Evolutionary conservation across 371 early-diverging fungal genomes (phyloP).

Genomic region (Mucor plumbeus): DNA sequence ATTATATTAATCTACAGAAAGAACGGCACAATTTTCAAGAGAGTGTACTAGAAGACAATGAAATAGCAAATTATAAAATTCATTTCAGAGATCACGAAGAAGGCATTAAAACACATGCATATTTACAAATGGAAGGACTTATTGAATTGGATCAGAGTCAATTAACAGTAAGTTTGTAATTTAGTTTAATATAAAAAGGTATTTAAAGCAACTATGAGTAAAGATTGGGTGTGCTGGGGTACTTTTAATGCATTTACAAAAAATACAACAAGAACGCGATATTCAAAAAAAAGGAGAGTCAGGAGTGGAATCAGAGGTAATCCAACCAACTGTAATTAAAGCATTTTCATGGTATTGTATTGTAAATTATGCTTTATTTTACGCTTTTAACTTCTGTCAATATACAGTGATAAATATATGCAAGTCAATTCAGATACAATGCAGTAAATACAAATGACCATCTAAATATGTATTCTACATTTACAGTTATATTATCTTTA

Average conservation of each 20-base stretch:
- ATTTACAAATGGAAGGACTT: constrained; percentile 55
- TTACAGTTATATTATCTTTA: constrained; percentile 14
- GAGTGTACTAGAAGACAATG: neutral
- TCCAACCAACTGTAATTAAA: constrained; percentile 33
- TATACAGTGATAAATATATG: constrained; percentile 44
- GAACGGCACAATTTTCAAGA: neutral
- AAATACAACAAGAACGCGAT: constrained; percentile 26
- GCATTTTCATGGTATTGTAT: constrained; percentile 26
- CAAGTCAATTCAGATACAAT: constrained; percentile 62
- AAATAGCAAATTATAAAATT: constrained; percentile 1
- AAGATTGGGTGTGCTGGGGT: constrained; percentile 74
- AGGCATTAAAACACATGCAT: constrained; percentile 48
- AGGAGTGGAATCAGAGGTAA: constrained; percentile 22
- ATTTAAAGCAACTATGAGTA: too few relatives aligned
- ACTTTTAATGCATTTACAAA: constrained; percentile 52
- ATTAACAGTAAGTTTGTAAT: constrained; percentile 14
- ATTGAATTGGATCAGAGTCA: constrained; percentile 56
- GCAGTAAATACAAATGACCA: constrained; percentile 35
- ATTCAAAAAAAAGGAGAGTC: neutral
- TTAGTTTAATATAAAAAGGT: neutral
- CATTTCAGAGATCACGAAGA: constrained; percentile 35
- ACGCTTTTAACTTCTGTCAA: neutral
- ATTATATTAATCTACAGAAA: constrained; percentile 2
- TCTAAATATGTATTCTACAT: neutral
- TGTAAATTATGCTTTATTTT: neutral